Evolutionary conservation across 2,329 filamentous ascomycete species (phyloP).

Genomic region (Sporothrix brasiliensis): DNA sequence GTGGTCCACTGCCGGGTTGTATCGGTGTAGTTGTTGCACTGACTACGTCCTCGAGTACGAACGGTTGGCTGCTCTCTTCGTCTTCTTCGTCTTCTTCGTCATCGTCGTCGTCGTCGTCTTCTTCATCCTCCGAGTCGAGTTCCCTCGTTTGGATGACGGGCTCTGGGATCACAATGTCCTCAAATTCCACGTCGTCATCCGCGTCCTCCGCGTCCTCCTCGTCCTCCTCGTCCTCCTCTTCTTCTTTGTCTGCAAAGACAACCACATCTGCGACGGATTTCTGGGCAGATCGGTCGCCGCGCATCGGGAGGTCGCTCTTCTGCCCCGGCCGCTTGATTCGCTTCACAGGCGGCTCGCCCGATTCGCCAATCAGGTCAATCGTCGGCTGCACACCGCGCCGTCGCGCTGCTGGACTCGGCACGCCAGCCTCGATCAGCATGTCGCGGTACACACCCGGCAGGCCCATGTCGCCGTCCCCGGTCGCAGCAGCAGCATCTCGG

Average conservation of each 20-base stretch:
- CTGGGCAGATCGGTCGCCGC: neutral
- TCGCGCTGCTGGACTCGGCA: conserved; percentile 14
- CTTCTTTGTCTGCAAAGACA: conserved; percentile 4
- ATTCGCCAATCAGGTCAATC: neutral
- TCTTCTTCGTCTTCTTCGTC: conserved; percentile 27
- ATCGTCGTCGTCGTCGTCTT: conserved; percentile 33
- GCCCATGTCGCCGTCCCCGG: neutral
- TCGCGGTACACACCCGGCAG: conserved; percentile 34
- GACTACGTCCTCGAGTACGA: conserved; percentile 32
- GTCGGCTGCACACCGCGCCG: neutral
- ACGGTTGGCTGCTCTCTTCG: conserved; percentile 31
- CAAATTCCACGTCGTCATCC: conserved; percentile 36
- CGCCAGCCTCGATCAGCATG: conserved; percentile 36
- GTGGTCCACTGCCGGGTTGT: neutral
- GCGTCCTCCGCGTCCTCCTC: conserved; percentile 31
- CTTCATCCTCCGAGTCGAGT: conserved; percentile 34
- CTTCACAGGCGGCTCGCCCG: conserved; percentile 35
- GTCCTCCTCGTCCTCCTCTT: conserved; percentile 33
- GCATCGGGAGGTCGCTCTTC: conserved; percentile 1
- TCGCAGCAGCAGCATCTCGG: neutral
- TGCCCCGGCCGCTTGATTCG: conserved; percentile 37
- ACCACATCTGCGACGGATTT: neutral
- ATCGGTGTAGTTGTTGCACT: neutral
- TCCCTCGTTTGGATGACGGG: conserved; percentile 37
- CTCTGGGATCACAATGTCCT: conserved; percentile 36